Conservation (phyloP, 2,329 filamentous ascomycete species). For the Exutisphaerella laricina region DNA sequence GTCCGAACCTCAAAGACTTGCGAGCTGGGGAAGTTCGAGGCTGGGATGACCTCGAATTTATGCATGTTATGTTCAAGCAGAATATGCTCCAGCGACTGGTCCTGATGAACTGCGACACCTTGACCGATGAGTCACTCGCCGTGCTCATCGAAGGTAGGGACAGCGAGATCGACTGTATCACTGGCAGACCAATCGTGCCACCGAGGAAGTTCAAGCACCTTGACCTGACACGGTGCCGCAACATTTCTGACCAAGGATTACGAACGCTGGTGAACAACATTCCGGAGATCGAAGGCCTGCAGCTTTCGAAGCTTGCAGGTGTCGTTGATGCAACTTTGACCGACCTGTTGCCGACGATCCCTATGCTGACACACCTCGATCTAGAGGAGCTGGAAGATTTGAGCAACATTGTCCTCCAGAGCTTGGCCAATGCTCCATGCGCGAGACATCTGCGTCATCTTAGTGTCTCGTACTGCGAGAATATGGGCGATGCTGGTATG, state of each 20-base stretch:
- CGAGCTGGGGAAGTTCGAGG: constrained; percentile 75
- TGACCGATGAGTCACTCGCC: constrained; percentile 68
- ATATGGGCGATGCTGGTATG: constrained; percentile 75
- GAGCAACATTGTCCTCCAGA: constrained; percentile 68
- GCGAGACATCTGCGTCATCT: constrained; percentile 68
- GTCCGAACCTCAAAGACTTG: constrained; percentile 68
- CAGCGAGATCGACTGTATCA: constrained; percentile 75
- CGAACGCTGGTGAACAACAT: constrained; percentile 65
- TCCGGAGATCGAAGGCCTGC: constrained; percentile 74
- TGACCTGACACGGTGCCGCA: constrained; percentile 73
- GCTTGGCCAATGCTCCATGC: constrained; percentile 71
- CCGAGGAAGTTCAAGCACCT: constrained; percentile 75
- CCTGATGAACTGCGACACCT: constrained; percentile 69
- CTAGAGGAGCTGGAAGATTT: constrained; percentile 77
- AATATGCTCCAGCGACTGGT: constrained; percentile 81
- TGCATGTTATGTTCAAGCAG: constrained; percentile 66
- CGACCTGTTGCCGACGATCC: constrained; percentile 67
- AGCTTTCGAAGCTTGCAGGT: constrained; percentile 69
- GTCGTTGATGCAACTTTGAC: constrained; percentile 69
- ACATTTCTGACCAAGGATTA: constrained; percentile 68
- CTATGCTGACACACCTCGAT: constrained; percentile 77
- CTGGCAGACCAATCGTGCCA: constrained; percentile 68
- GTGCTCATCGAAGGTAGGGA: constrained; percentile 70
- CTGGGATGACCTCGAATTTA: constrained; percentile 68
- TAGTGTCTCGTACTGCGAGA: constrained; percentile 85